Conservation (phyloP, 208 protist species). For the Trypanosoma boissoni region DNA sequence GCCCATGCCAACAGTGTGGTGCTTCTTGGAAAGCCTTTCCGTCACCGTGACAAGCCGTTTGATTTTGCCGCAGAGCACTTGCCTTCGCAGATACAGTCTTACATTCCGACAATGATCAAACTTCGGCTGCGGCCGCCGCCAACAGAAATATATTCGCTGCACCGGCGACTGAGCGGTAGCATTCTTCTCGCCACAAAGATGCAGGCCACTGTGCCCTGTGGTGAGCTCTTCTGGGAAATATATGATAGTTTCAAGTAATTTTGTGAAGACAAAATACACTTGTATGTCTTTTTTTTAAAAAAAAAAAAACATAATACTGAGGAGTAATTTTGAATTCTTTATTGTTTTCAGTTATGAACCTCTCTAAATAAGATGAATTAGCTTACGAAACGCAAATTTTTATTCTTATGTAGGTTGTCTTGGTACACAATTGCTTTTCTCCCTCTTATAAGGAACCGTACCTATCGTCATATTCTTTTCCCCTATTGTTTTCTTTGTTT, state of each 20-base stretch:
- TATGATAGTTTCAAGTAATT: conserved; percentile 25
- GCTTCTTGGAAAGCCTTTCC: conserved; percentile 91
- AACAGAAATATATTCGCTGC: conserved; percentile 94
- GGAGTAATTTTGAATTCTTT: no score
- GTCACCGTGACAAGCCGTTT: conserved; percentile 46
- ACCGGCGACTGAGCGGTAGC: conserved; percentile 93
- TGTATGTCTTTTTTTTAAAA: neutral
- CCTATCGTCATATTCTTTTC: no score
- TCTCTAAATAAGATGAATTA: no score
- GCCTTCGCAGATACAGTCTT: conserved; percentile 65
- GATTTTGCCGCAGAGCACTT: conserved; percentile 90
- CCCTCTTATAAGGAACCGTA: no score
- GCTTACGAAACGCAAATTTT: no score
- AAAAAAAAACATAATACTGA: conserved; percentile 15
- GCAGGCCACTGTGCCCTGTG: conserved; percentile 64
- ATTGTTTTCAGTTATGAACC: no score
- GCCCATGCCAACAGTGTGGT: conserved; percentile 88
- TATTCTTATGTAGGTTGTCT: no score
- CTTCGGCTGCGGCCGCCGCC: conserved; percentile 86
- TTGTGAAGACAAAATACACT: neutral
- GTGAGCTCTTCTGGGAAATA: conserved; percentile 75
- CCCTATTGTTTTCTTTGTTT: no score
- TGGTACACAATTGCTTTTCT: no score
- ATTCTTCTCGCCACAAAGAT: conserved; percentile 93
- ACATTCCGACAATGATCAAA: conserved; percentile 93